Evolutionary conservation across 2,329 filamentous ascomycete species (phyloP).

Genomic region (Colletotrichum plurivorum): DNA sequence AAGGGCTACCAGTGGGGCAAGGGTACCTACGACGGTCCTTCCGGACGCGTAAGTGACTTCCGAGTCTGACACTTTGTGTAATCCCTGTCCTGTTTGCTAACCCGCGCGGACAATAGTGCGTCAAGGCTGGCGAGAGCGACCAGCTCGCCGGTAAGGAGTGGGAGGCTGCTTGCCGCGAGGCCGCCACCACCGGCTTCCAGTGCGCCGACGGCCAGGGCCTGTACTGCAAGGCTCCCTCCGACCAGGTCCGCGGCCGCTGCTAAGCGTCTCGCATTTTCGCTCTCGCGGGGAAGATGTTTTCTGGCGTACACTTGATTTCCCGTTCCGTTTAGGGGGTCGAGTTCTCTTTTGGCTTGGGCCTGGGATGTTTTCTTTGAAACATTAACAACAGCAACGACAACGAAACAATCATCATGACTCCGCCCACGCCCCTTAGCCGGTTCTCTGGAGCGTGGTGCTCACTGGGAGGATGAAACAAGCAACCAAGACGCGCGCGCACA

Average conservation of each 20-base stretch:
- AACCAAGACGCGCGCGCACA: neutral
- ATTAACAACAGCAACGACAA: no score
- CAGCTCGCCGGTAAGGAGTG: constrained; percentile 41
- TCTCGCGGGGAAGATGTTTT: constrained; percentile 6
- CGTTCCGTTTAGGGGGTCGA: neutral
- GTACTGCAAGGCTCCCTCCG: constrained; percentile 39
- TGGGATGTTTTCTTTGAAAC: neutral
- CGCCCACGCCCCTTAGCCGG: constrained; percentile 27
- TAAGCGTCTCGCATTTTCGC: no score
- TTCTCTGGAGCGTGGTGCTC: constrained; percentile 26
- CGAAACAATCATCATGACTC: constrained; percentile 16
- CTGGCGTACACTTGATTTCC: no score
- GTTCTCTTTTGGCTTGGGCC: neutral
- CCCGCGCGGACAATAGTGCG: constrained; percentile 20
- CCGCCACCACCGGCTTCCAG: constrained; percentile 40
- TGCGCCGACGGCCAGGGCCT: constrained; percentile 43
- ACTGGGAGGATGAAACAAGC: neutral
- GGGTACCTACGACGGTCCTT: constrained; percentile 37
- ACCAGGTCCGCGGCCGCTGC: constrained; percentile 37
- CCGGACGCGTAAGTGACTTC: constrained; percentile 36
- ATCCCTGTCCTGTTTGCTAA: constrained; percentile 1
- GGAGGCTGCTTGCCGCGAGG: constrained; percentile 41
- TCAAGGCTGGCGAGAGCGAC: constrained; percentile 24
- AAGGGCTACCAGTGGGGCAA: constrained; percentile 37
- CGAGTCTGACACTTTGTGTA: neutral